Evolutionary conservation across 176 grass and related monocot genomes (phyloP), one percentile per base, ranked within the genome.

Genomic region (Triticum turgidum): DNA sequence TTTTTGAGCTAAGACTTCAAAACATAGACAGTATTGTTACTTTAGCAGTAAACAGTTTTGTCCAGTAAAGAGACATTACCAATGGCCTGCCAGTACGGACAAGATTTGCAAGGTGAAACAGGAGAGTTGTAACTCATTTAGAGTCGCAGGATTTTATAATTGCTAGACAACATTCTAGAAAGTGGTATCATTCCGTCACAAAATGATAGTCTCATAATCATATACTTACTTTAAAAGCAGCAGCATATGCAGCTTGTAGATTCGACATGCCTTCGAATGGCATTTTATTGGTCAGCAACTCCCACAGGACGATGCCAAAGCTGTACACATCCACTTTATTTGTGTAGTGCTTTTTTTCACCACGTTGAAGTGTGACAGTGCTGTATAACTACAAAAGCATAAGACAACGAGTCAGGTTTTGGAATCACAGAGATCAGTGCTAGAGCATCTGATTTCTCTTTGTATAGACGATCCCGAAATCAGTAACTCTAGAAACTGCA

Each of bases 321-420:
- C 97, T 99, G 89, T 99, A 99, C 41, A 99, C 94, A 76, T 99
- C 97, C 61, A 99, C 97, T 82, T 99, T 99, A 88, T 99, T 99
- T 61, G 97, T 99, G 87, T 99, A 99, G 75, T 99, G 97, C 63
- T 99, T 99, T 88, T 99, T 99, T 72, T 99, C 97, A 61, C 97
- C 97, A 42, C 94, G 94, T 1, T 88, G 92, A 88, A 99, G 85
- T 15, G 97, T 99, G 58, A 99, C 97, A 15, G 97, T 99, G 83
- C 97, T 99, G 79, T 99, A 99, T 87, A 99, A 75, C 97, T 99
- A 90, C 78, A 86, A 73, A 5, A 87, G 62, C 62, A 47, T 73
- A 84, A 44, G 7, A 72, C 20, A 18, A 65, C 52, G 5, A 85
- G 63, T 69, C 37, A 81, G 14, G 20, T 25, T 85, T 65, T 66